Base-by-base conservation (phyloP, 106 monocot genomes). In the Vanilla planifolia region DNA sequence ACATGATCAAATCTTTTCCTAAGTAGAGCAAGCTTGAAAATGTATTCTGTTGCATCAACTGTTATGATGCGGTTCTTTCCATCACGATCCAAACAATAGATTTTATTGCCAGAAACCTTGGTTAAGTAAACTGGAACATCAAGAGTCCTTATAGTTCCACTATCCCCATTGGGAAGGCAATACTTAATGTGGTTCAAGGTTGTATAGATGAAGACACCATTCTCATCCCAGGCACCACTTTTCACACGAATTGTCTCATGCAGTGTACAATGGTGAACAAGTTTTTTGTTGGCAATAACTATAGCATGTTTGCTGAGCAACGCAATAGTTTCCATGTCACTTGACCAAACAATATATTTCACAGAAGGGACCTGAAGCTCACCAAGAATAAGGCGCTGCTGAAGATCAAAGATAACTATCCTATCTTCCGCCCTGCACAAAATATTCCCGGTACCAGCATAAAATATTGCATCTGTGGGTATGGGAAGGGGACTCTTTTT, bases 151-250 rank as follows among this genome's bases (percentile, higher is more conserved):
- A 93, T 88, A 39, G 88, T 93, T 28, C 92, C 92, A 67, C 71
- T 85, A 28, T 93, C 92, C 13, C 92, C 92, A 79, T 88, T 93
- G 6, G 92, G 88, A 55, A 93, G 88, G 42, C 92, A 93, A 40
- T 93, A 93, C 56, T 93, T 93, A 29, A 93, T 88, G 73, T 93
- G 92, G 59, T 88, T 93, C 58, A 93, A 58, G 0, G 92, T 93
- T 17, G 92, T 85, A 53, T 93, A 93, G 24, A 93, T 79, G 51
- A 93, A 88, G 47, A 93, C 79, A 28, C 92, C 92, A 79, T 93
- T 93, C 15, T 93, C 88, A 79, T 93, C 92, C 92, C 92, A 93
- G 43, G 92, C 88, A 61, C 92, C 92, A 79, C 88, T 93, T 65
- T 93, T 93, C 6, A 93, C 84, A 67, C 92, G 88, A n/a, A 88